These are phyloP conservation scores for Chloropicon primus DNA, from an alignment of 139 green algal species.

Conservation along the genomic window DNA sequence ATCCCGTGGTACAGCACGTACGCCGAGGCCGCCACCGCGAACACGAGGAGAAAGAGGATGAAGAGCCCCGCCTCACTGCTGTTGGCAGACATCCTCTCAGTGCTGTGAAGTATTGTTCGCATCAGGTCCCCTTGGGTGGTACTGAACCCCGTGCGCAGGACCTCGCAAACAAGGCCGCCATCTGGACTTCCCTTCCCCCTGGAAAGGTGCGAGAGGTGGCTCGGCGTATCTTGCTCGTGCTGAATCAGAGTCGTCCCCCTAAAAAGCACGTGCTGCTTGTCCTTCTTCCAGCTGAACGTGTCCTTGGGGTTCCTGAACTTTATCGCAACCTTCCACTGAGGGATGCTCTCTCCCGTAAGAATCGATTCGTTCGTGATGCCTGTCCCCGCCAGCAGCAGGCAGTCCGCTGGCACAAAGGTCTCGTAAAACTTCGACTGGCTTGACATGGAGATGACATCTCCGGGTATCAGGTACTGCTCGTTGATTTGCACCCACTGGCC, in stretches of 20 bases:
- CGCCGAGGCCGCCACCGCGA: conserved; percentile 67
- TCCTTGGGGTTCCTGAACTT: conserved; percentile 1
- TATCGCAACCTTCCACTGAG: conserved; percentile 31
- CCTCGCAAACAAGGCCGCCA: conserved; percentile 74
- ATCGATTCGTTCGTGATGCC: conserved; percentile 93
- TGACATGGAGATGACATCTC: conserved; percentile 75
- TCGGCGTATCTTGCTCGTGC: conserved; percentile 17
- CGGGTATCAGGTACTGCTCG: conserved; percentile 73
- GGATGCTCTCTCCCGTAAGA: conserved; percentile 61
- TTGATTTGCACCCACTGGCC: conserved; percentile 53
- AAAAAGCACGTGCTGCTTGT: conserved; percentile 86
- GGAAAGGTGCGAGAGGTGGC: neutral
- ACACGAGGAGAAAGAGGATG: conserved; percentile 95
- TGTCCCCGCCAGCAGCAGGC: conserved; percentile 75
- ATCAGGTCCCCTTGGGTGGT: conserved; percentile 88
- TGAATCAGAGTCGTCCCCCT: conserved; percentile 82
- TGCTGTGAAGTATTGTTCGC: conserved; percentile 94
- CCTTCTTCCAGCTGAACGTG: conserved; percentile 47
- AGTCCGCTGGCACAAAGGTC: conserved; percentile 69
- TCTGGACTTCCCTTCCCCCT: conserved; percentile 49
- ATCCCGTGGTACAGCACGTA: conserved; percentile 74
- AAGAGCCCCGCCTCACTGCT: conserved; percentile 85
- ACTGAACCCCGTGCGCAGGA: conserved; percentile 93
- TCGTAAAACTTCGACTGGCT: conserved; percentile 11
- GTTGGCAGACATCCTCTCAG: conserved; percentile 74